phyloP scores from a whole-genome alignment of 2,329 filamentous ascomycete genomes.

The Cytospora piceae region DNA sequence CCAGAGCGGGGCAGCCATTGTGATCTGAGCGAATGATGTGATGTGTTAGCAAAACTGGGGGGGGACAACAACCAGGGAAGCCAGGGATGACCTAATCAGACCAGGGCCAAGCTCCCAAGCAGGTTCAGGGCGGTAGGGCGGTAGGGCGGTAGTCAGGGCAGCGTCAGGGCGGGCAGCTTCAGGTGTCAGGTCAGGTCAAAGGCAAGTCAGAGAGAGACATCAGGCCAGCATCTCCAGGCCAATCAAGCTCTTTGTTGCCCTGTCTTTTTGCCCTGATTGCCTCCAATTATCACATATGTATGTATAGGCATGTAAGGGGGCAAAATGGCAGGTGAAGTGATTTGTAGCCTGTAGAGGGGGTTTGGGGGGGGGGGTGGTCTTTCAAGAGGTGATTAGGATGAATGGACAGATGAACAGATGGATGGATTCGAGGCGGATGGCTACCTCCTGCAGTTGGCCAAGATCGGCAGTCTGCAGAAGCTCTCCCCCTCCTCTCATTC shows the following conservation, averaged over 20 bases:
- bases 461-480: neutral
- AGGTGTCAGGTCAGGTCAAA: conserved; percentile 2
- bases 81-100: conserved; percentile 29
- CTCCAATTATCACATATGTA: neutral
- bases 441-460: neutral
- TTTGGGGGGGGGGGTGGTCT: too few relatives aligned
- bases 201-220: too few relatives aligned
- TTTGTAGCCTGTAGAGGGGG: too few relatives aligned
- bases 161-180: neutral
- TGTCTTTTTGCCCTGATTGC: neutral
- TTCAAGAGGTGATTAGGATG: neutral
- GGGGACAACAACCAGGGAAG: conserved; percentile 25
- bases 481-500: neutral
- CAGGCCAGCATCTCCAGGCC: neutral
- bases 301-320: neutral
- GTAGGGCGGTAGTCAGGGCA: neutral
- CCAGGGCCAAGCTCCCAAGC: conserved; percentile 4
- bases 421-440: neutral
- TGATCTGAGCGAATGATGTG: conserved; percentile 32
- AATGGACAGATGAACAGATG: neutral
- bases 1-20: conserved; percentile 43
- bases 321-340: too few relatives aligned
- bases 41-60: conserved; percentile 30
- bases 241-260: neutral
- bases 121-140: conserved; percentile 17